Evolutionary conservation across 1,284 basidiomycete genomes (phyloP), one percentile per base, ranked within the genome.

Genomic region (Naganishia cerealis): DNA sequence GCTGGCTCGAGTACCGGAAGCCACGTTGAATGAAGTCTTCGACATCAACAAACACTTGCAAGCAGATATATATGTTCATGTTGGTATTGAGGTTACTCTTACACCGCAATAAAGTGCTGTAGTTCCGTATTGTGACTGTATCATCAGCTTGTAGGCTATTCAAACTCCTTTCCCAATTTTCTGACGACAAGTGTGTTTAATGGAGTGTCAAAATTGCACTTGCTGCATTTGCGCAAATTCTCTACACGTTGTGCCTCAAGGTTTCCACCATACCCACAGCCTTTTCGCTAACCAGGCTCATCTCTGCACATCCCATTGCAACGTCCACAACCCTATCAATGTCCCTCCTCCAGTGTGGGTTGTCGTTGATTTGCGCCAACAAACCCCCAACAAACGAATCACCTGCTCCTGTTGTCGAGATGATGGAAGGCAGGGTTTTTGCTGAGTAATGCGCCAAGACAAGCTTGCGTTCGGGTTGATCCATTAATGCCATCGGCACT

Each of bases 361-460:
- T 10, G 36, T 52, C 26, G n/a, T 63, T 53, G 36, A 63, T 18
- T 18, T 78, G 77, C 15, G 80, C 76, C 18, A 82, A 78, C 24
- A 94, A 75, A 0, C 88, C 85, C 9, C 92, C 92, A 3, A 91
- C 91, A 24, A 94, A 85, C 2, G 91, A 88, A 79, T 97, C 93
- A 0, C 94, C 94, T 1, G 91, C 93, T 3, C 94, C 94, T 0
- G 93, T 96, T 12, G 92, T 90, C 73, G 88, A 93, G 9, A 88
- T 80, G 10, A 88, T 76, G 48, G 81, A 77, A n/a, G 78, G 75
- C 13, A 77, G 75, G 2, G 81, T 73, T 81, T n/a, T 82, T 76
- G 55, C 79, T 78, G 89, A 85, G 74, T 88, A 91, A 75, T 92
- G 88, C 48, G 87, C 86, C 39, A 93, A 63, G 5, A 91, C 84